A percentile compares a stretch with the other conserved stretches of the same genome.
These are phyloP conservation scores for Pugionium cornutum DNA, from an alignment of 345 rosid genomes.

Conservation along the genomic window DNA sequence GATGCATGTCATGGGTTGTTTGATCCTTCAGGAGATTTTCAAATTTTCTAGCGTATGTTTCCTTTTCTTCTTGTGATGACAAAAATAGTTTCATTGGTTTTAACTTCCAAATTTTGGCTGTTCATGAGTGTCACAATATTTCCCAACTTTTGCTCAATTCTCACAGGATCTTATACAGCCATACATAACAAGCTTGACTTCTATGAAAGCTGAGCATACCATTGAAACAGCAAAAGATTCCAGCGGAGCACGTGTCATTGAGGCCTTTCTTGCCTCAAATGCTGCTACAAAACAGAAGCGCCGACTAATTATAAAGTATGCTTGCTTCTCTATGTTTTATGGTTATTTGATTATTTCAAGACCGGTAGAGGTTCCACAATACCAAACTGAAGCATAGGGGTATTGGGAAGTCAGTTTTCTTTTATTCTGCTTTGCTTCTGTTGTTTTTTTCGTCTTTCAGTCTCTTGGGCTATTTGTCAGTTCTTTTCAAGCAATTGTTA, in stretches of 20 bases:
- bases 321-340: constrained; percentile 29
- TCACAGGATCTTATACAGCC: constrained; percentile 76
- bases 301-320: constrained; percentile 74
- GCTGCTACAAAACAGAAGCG: constrained; percentile 76
- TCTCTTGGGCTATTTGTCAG: neutral
- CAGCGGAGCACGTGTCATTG: constrained; percentile 83
- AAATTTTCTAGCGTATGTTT: constrained; percentile 70
- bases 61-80: constrained; percentile 24
- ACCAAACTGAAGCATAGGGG: constrained; percentile 13
- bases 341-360: constrained; percentile 6
- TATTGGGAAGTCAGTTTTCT: neutral
- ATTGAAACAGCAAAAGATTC: constrained; percentile 74
- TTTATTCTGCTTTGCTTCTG: neutral
- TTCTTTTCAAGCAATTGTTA: constrained; percentile 1
- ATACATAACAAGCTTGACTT: constrained; percentile 61
- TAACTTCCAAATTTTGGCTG: constrained; percentile 21
- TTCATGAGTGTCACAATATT: constrained; percentile 17
- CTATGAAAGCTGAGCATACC: constrained; percentile 71
- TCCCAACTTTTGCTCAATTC: constrained; percentile 16
- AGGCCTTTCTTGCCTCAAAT: constrained; percentile 75
- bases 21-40: constrained; percentile 85
- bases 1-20: constrained; percentile 88
- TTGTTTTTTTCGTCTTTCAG: neutral
- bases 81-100: constrained; percentile 5
- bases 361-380: constrained; percentile 4